phyloP scores from a whole-genome alignment of 768 basidiomycete species.

The Dendrothele bispora region DNA sequence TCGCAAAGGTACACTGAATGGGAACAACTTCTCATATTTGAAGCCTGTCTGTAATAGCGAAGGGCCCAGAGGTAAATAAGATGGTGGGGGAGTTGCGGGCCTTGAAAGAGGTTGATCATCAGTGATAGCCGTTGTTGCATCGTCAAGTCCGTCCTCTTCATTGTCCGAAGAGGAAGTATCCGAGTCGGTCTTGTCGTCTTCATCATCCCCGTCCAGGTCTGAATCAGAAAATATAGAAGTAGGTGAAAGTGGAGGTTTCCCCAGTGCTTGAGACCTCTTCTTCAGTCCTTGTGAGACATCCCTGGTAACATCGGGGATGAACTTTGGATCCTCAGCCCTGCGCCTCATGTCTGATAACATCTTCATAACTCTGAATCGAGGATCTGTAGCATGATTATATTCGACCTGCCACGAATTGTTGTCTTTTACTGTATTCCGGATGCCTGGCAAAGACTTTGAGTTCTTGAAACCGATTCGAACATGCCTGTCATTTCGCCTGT shows the following conservation, averaged over 20 bases:
- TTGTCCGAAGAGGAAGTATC: no score
- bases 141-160: slow-evolving; percentile 13
- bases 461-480: no score
- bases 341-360: slow-evolving; percentile 73
- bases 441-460: no score
- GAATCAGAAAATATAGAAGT: no score
- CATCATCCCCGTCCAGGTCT: slow-evolving; percentile 33
- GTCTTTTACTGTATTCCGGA: no score
- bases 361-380: slow-evolving; percentile 64
- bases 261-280: no score
- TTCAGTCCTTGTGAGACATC: no score
- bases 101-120: slow-evolving; percentile 34
- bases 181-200: slow-evolving; percentile 26
- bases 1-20: slow-evolving; percentile 58
- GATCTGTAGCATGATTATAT: slow-evolving; percentile 69
- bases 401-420: slow-evolving; percentile 5
- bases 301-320: slow-evolving; percentile 34
- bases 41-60: slow-evolving; percentile 68
- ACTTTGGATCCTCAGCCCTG: slow-evolving; percentile 42
- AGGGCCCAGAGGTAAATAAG: slow-evolving; percentile 72
- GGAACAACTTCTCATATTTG: slow-evolving; percentile 61
- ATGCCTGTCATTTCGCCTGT: no score
- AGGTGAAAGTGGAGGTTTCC: no score
- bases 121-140: slow-evolving; percentile 19
- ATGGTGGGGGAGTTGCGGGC: slow-evolving; percentile 68